Conservation (phyloP, 1,284 basidiomycete species). For the Puccinia hordei region DNA sequence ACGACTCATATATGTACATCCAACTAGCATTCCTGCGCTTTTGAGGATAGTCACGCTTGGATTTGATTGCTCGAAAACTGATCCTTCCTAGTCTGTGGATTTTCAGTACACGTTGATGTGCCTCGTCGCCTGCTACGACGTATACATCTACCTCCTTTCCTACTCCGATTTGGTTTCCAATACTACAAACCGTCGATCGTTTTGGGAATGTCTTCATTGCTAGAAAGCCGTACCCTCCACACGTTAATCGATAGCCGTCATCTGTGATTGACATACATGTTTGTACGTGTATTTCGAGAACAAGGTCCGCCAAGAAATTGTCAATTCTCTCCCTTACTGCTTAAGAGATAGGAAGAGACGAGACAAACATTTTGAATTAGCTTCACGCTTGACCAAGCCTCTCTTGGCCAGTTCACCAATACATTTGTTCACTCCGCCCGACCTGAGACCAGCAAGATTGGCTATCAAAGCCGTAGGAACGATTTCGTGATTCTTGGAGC, state of each 20-base stretch:
- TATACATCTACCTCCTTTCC: slow-evolving; percentile 98
- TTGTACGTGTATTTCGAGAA: not conserved
- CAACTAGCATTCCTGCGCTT: slow-evolving; percentile 94
- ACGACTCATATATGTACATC: slow-evolving; percentile 99
- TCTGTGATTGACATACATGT: slow-evolving; percentile 64
- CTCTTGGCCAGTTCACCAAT: slow-evolving; percentile 87
- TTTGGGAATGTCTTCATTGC: slow-evolving; percentile 91
- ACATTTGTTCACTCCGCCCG: slow-evolving; percentile 90
- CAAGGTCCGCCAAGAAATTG: not conserved
- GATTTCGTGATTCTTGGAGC: slow-evolving; percentile 95
- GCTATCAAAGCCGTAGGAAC: slow-evolving; percentile 86
- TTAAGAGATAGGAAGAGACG: slow-evolving; percentile 24
- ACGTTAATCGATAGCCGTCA: slow-evolving; percentile 94
- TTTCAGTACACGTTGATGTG: slow-evolving; percentile 84
- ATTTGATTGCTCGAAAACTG: slow-evolving; percentile 94
- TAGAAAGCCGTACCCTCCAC: slow-evolving; percentile 94
- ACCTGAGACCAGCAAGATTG: slow-evolving; percentile 84
- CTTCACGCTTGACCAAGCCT: slow-evolving; percentile 83
- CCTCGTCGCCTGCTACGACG: slow-evolving; percentile 80
- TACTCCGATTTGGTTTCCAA: slow-evolving; percentile 96
- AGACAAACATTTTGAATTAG: slow-evolving; percentile 81
- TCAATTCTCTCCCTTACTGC: too few relatives aligned
- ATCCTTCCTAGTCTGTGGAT: slow-evolving; percentile 84
- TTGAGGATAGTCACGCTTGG: slow-evolving; percentile 93
- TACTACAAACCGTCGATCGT: slow-evolving; percentile 74